Evolutionary conservation across 306 rosid genomes (phyloP).

Genomic region (Prunus padus): DNA sequence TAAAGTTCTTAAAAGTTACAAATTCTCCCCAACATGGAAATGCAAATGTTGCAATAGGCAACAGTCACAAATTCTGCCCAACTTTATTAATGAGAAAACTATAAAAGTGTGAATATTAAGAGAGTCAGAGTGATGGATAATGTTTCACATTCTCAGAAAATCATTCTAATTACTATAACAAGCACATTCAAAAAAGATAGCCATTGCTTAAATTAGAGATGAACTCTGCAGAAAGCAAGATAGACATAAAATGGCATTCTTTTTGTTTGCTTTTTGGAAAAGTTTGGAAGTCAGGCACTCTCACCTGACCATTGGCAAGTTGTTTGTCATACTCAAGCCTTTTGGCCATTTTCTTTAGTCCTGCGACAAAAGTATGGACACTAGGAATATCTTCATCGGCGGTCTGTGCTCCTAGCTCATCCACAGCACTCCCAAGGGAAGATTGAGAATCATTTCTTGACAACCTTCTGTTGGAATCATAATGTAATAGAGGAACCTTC

Average conservation of each 20-base stretch:
- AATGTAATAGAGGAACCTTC: slow-evolving; percentile 52
- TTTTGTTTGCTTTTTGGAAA: background rate
- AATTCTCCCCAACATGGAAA: background rate
- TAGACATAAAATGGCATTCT: background rate
- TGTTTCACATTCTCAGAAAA: slow-evolving; percentile 6
- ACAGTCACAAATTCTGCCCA: slow-evolving; percentile 1
- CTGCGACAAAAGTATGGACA: slow-evolving; percentile 84
- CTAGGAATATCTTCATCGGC: slow-evolving; percentile 77
- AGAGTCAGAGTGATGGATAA: background rate
- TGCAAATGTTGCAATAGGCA: background rate
- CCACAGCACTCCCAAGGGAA: slow-evolving; percentile 71
- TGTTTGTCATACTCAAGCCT: slow-evolving; percentile 72
- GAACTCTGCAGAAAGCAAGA: slow-evolving; percentile 1
- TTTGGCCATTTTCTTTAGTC: slow-evolving; percentile 82
- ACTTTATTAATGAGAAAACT: background rate
- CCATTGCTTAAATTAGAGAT: background rate
- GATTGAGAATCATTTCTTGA: slow-evolving; percentile 72
- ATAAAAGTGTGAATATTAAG: background rate
- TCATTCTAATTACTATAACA: background rate
- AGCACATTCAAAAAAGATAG: background rate
- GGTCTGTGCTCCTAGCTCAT: slow-evolving; percentile 43
- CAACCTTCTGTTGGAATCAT: slow-evolving; percentile 40
- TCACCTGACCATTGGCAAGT: slow-evolving; percentile 67
- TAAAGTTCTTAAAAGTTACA: background rate
- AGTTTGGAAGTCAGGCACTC: slow-evolving; percentile 21